These are phyloP conservation scores for Nicotiana attenuata DNA, from an alignment of 257 asterid genomes.

Conservation along the genomic window DNA sequence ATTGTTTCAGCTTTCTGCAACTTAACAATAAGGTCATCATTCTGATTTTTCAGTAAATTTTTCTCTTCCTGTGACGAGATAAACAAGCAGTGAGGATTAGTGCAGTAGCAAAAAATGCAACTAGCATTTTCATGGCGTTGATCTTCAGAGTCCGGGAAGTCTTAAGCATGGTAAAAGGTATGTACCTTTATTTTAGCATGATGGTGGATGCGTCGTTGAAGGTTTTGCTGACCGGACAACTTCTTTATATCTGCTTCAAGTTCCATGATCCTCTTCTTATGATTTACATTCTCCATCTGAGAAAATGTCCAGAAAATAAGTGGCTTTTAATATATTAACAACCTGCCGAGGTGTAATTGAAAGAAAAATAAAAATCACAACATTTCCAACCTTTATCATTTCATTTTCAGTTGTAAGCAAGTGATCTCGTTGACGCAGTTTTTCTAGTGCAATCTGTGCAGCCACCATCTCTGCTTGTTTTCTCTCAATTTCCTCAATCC, in stretches of 20 bases:
- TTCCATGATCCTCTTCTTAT: conserved; percentile 62
- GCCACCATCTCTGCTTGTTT: conserved; percentile 90
- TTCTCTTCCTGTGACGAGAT: conserved; percentile 73
- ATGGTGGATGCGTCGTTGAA: conserved; percentile 96
- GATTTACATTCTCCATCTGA: conserved; percentile 59
- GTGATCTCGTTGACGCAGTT: conserved; percentile 58
- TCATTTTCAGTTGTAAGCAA: conserved; percentile 62
- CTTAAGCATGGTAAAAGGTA: background rate
- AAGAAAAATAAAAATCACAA: background rate
- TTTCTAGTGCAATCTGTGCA: conserved; percentile 64
- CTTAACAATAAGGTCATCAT: conserved; percentile 69
- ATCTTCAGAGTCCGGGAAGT: conserved; percentile 6
- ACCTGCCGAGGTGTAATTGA: background rate
- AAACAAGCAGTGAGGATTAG: conserved; percentile 9
- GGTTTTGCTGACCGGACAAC: conserved; percentile 89
- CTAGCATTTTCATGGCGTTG: background rate
- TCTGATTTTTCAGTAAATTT: conserved; percentile 61
- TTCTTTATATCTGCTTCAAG: conserved; percentile 76
- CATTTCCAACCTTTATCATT: conserved; percentile 60
- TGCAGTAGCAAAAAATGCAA: background rate
- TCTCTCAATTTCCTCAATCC: conserved; percentile 93
- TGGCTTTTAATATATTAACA: background rate
- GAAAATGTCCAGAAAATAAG: background rate
- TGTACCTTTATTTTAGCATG: conserved; percentile 91
- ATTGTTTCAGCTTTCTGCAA: conserved; percentile 61